phyloP scores from a whole-genome alignment of 768 basidiomycete genomes.

The Termitomyces titanicus region DNA sequence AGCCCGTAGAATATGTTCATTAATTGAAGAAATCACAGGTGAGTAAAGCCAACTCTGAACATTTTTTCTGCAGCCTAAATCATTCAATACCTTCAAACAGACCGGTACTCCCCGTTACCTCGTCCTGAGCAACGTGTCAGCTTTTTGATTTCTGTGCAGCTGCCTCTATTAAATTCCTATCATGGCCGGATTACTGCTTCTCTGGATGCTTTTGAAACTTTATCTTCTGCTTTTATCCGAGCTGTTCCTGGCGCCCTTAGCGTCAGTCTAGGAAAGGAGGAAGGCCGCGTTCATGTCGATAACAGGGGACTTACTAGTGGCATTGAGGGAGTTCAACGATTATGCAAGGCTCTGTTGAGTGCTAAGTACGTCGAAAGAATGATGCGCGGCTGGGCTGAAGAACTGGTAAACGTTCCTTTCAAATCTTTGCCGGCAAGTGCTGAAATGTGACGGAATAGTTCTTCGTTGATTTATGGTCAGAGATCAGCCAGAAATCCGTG shows the following conservation, averaged over 20 bases:
- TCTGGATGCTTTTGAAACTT: constrained; percentile 89
- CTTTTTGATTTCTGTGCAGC: constrained; percentile 82
- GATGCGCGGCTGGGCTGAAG: constrained; percentile 86
- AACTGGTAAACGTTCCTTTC: constrained; percentile 53
- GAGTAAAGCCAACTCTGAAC: constrained; percentile 9
- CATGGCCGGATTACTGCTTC: constrained; percentile 75
- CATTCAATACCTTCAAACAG: constrained; percentile 32
- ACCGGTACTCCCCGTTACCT: constrained; percentile 90
- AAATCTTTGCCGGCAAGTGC: neutral
- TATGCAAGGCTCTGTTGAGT: constrained; percentile 85
- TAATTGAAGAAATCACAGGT: constrained; percentile 94
- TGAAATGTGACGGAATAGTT: constrained; percentile 49
- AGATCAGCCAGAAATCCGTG: constrained; percentile 59
- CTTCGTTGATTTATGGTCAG: constrained; percentile 87
- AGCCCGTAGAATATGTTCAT: constrained; percentile 74
- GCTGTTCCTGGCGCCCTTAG: constrained; percentile 90
- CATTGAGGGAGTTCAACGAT: constrained; percentile 73
- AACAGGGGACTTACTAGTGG: constrained; percentile 73
- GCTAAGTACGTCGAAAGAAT: constrained; percentile 67
- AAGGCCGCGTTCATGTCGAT: constrained; percentile 44
- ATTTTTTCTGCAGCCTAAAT: neutral
- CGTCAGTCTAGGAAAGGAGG: constrained; percentile 48
- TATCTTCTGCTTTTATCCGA: constrained; percentile 83
- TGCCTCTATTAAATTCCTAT: constrained; percentile 81
- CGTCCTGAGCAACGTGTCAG: constrained; percentile 70